These are phyloP conservation scores for Dendrostoma leiphaemia DNA, from an alignment of 2,329 filamentous ascomycete species.

Conservation along the genomic window DNA sequence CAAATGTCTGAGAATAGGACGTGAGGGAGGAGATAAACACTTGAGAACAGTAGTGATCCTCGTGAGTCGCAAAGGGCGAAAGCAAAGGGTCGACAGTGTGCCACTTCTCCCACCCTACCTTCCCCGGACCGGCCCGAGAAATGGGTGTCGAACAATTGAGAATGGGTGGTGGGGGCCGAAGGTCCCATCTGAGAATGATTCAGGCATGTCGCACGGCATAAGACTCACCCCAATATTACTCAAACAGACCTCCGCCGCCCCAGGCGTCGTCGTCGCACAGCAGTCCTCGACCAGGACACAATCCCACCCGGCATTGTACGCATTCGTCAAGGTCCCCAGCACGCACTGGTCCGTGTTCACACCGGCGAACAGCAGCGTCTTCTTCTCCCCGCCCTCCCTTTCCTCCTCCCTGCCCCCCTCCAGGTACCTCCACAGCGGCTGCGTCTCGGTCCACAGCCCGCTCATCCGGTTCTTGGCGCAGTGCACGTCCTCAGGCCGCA, in stretches of 20 bases:
- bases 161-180: too few relatives aligned
- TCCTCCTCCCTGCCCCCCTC: constrained; percentile 23
- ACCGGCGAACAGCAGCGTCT: constrained; percentile 54
- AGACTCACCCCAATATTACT: constrained; percentile 35
- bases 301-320: constrained; percentile 54
- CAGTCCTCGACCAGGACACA: constrained; percentile 55
- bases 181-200: too few relatives aligned
- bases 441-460: constrained; percentile 49
- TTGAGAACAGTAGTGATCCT: too few relatives aligned
- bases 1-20: background rate
- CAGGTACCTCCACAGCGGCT: constrained; percentile 41
- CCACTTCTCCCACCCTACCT: too few relatives aligned
- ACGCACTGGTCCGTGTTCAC: constrained; percentile 65
- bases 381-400: constrained; percentile 27
- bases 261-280: constrained; percentile 46
- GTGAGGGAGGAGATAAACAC: too few relatives aligned
- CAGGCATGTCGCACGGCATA: background rate
- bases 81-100: too few relatives aligned
- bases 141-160: too few relatives aligned
- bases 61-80: too few relatives aligned
- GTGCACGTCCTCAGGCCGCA: constrained; percentile 41
- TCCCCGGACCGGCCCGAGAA: too few relatives aligned
- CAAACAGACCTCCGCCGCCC: constrained; percentile 33
- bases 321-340: constrained; percentile 53
- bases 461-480: constrained; percentile 59